Evolutionary conservation across 164 flowering plant genomes (phyloP).

Genomic region (Berberis thunbergii): DNA sequence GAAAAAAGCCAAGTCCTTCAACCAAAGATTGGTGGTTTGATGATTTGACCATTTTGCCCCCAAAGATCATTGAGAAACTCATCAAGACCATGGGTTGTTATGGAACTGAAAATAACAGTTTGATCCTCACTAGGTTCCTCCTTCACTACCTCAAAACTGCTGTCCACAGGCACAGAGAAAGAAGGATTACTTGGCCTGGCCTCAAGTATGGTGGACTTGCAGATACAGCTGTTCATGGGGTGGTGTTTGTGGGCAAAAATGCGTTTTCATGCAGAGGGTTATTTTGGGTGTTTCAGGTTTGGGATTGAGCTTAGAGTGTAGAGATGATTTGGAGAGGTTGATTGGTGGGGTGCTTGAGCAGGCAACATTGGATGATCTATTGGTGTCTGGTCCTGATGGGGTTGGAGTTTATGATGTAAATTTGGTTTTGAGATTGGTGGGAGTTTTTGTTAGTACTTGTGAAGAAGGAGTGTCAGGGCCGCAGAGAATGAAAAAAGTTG

Average conservation of each 20-base stretch:
- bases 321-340: constrained; percentile 45
- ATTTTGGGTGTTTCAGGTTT: constrained; percentile 63
- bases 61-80: constrained; percentile 39
- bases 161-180: constrained; percentile 10
- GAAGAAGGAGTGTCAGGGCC: background rate
- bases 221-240: constrained; percentile 65
- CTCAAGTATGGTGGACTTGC: constrained; percentile 42
- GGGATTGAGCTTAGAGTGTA: constrained; percentile 39
- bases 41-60: constrained; percentile 48
- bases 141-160: constrained; percentile 60
- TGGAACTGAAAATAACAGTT: constrained; percentile 43
- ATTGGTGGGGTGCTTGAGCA: constrained; percentile 71
- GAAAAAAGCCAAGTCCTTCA: constrained; percentile 5
- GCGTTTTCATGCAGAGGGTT: constrained; percentile 64
- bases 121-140: constrained; percentile 55
- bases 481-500: constrained; percentile 62
- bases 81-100: constrained; percentile 35
- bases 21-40: constrained; percentile 73
- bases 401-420: constrained; percentile 64
- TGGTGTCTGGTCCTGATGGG: constrained; percentile 34
- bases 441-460: constrained; percentile 40
- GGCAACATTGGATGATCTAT: constrained; percentile 68
- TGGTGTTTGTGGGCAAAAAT: constrained; percentile 30
- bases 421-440: constrained; percentile 59
- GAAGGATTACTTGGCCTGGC: background rate